Evolutionary conservation across 768 basidiomycete species (phyloP), one percentile per base, ranked within the genome.

Genomic region (Sporobolomyces phaffii): DNA sequence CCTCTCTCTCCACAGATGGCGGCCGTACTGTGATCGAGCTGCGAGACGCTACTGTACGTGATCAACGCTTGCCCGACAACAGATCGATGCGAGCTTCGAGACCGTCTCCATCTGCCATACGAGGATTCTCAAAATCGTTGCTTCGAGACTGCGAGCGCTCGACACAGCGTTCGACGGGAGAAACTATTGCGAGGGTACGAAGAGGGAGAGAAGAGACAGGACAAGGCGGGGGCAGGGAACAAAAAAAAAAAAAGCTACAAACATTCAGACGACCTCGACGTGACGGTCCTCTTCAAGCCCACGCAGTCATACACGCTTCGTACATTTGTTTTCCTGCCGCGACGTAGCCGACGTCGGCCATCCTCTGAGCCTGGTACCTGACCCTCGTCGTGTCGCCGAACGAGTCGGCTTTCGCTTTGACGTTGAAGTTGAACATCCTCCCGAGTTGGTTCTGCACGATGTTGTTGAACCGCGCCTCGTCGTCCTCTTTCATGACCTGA

Each of bases 381-480:
- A 76, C 72, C 52, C 68, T 67, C 53, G 64, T 64, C 62, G 73
- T 72, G 51, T 76, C 91, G 71, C 90, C 87, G 74, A 82, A 98
- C 0, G 85, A 86, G 69, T 97, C 91, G 74, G 87, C 86, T 77
- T 88, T 90, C 5, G 91, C 94, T 47, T 87, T 84, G 76, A 90
- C 90, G 44, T 83, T 82, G 77, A 98, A 90, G 74, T 89, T 91
- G 79, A 82, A 94, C 0, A 83, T 83, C 72, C 82, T 82, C 65
- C 88, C 88, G 15, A 82, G 81, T 3, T 88, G 85, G 60, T 82
- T 82, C 57, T 84, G 81, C 74, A 96, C 77, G 51, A 85, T 78
- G 11, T 78, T 79, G 51, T 82, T 83, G 77, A 82, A 90, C 60
- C 82, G 81, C 17, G 76, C 72, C 1, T 87, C 86, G 70, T 88